phyloP scores from a whole-genome alignment of 805 yeast species.

The Metschnikowia sp. region DNA sequence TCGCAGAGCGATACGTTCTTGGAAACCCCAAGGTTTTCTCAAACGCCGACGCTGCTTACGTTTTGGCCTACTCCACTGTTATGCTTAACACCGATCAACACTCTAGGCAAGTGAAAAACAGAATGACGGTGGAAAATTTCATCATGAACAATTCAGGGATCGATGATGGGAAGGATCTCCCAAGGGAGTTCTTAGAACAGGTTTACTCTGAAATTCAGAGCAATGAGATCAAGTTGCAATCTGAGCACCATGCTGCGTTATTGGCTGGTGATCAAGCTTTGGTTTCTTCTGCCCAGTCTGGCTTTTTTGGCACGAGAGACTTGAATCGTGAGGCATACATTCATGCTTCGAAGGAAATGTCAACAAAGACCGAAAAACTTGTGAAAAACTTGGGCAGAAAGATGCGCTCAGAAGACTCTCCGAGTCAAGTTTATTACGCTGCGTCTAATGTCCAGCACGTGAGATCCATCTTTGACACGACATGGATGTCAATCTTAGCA shows the following conservation, averaged over 20 bases:
- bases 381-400: slow-evolving; percentile 61
- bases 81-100: slow-evolving; percentile 94
- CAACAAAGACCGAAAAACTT: slow-evolving; percentile 81
- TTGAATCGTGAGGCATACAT: slow-evolving; percentile 76
- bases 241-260: slow-evolving; percentile 92
- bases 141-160: slow-evolving; percentile 85
- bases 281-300: slow-evolving; percentile 30
- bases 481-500: slow-evolving; percentile 97
- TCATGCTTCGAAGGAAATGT: slow-evolving; percentile 89
- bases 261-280: slow-evolving; percentile 55
- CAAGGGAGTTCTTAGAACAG: slow-evolving; percentile 63
- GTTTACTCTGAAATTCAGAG: slow-evolving; percentile 74
- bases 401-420: slow-evolving; percentile 37
- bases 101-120: slow-evolving; percentile 75
- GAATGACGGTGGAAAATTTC: slow-evolving; percentile 88
- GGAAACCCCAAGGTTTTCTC: slow-evolving; percentile 88
- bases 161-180: slow-evolving; percentile 84
- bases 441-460: slow-evolving; percentile 91
- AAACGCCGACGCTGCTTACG: slow-evolving; percentile 91
- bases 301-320: slow-evolving; percentile 70
- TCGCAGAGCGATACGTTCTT: slow-evolving; percentile 86
- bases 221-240: slow-evolving; percentile 85
- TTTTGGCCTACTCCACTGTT: slow-evolving; percentile 86
- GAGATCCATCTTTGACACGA: slow-evolving; percentile 84
- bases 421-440: slow-evolving; percentile 55